A percentile compares a stretch with the other conserved stretches of the same genome.
These are phyloP conservation scores for Datisca glomerata DNA, from an alignment of 306 rosid genomes.

Conservation along the genomic window DNA sequence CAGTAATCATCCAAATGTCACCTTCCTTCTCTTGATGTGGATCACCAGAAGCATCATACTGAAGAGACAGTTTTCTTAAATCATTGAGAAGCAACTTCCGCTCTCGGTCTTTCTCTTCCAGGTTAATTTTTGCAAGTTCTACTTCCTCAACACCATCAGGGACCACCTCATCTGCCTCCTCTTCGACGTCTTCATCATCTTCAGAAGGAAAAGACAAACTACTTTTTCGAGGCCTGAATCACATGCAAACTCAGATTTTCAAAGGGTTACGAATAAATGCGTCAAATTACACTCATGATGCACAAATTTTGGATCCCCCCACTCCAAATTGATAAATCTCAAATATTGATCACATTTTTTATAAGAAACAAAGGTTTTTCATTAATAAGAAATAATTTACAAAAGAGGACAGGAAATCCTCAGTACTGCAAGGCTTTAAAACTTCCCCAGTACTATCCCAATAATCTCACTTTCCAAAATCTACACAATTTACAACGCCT, in stretches of 20 bases:
- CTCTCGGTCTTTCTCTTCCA: constrained; percentile 75
- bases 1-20: constrained; percentile 76
- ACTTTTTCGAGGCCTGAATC: constrained; percentile 87
- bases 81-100: constrained; percentile 77
- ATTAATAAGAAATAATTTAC: too few relatives aligned
- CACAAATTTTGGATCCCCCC: too few relatives aligned
- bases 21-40: constrained; percentile 60
- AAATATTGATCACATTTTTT: too few relatives aligned
- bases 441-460: too few relatives aligned
- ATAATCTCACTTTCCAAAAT: too few relatives aligned
- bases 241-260: constrained; percentile 18
- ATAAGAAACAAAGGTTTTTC: too few relatives aligned
- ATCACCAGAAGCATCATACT: constrained; percentile 51
- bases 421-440: too few relatives aligned
- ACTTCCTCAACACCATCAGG: constrained; percentile 99
- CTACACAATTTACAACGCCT: too few relatives aligned
- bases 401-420: too few relatives aligned
- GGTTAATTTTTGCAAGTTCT: constrained; percentile 82
- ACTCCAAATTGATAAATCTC: too few relatives aligned
- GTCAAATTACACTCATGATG: neutral
- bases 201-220: constrained; percentile 72
- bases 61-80: constrained; percentile 59
- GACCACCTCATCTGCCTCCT: constrained; percentile 94
- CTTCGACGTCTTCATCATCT: constrained; percentile 94
- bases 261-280: constrained; percentile 7